Evolutionary conservation across 1,284 basidiomycete genomes (phyloP), one percentile per base, ranked within the genome.

Genomic region (Pseudozyma thailandica): DNA sequence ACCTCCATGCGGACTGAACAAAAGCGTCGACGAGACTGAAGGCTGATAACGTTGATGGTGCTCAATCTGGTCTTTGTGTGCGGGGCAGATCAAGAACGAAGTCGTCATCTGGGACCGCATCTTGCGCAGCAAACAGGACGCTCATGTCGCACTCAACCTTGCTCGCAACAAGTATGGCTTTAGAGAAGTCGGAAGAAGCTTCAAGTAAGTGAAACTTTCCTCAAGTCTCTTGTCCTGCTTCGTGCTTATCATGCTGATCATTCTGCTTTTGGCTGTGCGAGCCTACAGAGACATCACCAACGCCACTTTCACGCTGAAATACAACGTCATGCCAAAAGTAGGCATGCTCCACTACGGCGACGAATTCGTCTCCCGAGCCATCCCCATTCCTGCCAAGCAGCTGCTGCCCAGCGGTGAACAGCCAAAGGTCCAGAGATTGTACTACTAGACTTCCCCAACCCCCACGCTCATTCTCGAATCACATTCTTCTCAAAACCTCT

Each of bases 41-140:
- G 18, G 7, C 39, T 6, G 10, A 41, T 41, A 25, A n/a, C n/a
- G n/a, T n/a, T n/a, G n/a, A n/a, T n/a, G n/a, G n/a, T n/a, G n/a
- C n/a, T n/a, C n/a, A n/a, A n/a, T n/a, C n/a, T n/a, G n/a, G n/a
- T n/a, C n/a, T n/a, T n/a, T n/a, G n/a, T 38, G 37, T 20, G 10
- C 9, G 7, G n/a, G 7, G 7, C 37, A 93, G 90, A 87, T 89
- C 1, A 86, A 88, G 63, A 94, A 94, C 81, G 87, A 91, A 41
- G 90, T 93, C 1, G 92, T 94, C 30, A 86, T 95, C 23, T 95
- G 93, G 93, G 93, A 95, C 84, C 88, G 90, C 16, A 94, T 95
- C 78, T 86, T 95, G 33, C 88, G 89, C 18, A 86, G 87, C 53
- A 90, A 90, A 77, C 88, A 90, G 73, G 90, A 93, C 70, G 91